These are phyloP conservation scores for Rubia peregrina DNA, from an alignment of 305 asterid species.

Conservation along the genomic window DNA sequence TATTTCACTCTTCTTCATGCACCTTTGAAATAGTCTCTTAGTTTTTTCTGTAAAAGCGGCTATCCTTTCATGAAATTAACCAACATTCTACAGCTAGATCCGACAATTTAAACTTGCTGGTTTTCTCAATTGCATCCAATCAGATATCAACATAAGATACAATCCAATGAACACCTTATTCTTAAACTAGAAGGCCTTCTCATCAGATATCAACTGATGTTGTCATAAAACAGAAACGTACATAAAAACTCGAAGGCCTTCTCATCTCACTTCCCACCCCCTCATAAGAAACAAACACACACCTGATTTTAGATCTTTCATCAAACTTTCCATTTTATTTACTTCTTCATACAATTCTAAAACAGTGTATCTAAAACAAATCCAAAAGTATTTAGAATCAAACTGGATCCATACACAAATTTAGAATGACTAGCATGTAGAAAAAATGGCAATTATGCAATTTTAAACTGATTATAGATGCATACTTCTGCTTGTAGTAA, in stretches of 20 bases:
- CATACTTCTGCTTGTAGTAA: slow-evolving; percentile 96
- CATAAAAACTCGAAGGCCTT: neutral
- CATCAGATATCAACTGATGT: no score
- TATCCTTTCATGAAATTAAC: slow-evolving; percentile 24
- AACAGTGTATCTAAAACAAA: no score
- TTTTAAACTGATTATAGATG: slow-evolving; percentile 7
- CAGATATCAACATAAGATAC: neutral
- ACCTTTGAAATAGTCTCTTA: neutral
- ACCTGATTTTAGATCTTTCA: neutral
- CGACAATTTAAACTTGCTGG: neutral
- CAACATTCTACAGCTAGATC: slow-evolving; percentile 17
- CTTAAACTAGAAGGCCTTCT: neutral
- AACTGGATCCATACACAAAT: neutral
- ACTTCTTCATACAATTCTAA: neutral
- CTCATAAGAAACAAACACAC: neutral
- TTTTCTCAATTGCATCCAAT: neutral
- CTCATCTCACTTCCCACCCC: neutral
- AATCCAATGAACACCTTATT: neutral
- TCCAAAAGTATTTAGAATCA: neutral
- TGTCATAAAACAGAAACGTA: neutral
- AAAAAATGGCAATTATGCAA: slow-evolving; percentile 11
- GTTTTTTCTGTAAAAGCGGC: neutral
- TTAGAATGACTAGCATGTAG: slow-evolving; percentile 3
- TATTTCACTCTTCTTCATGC: slow-evolving; percentile 6
- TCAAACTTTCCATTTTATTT: neutral